phyloP scores from a whole-genome alignment of 2,329 filamentous ascomycete species.

The Xylaria sp. region DNA sequence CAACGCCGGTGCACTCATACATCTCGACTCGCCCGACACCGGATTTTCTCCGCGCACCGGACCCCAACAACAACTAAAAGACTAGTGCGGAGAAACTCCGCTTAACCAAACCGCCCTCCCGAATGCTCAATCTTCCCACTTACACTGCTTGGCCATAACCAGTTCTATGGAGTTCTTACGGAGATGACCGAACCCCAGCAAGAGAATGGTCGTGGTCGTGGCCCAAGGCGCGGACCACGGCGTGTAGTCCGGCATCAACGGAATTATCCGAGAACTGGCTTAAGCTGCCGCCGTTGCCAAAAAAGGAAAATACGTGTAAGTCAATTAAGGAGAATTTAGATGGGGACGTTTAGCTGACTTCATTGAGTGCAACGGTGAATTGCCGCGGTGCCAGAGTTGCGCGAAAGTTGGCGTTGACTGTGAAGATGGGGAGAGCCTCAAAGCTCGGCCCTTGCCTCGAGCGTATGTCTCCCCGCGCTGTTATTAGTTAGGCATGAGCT shows the following conservation, averaged over 20 bases:
- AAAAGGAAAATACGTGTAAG: conserved; percentile 61
- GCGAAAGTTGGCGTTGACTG: conserved; percentile 33
- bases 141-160: background rate
- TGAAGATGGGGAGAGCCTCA: conserved; percentile 36
- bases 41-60: conserved; percentile 30
- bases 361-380: conserved; percentile 34
- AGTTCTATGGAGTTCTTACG: background rate
- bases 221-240: conserved; percentile 17
- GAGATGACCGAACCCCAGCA: conserved; percentile 21
- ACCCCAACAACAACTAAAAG: background rate
- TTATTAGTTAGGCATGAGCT: background rate
- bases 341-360: background rate
- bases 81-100: conserved; percentile 31
- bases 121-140: background rate
- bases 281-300: conserved; percentile 53
- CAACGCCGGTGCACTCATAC: conserved; percentile 17
- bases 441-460: conserved; percentile 50
- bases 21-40: conserved; percentile 24
- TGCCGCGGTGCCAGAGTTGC: conserved; percentile 33
- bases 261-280: conserved; percentile 23
- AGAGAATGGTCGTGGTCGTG: conserved; percentile 1
- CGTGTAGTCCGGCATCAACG: conserved; percentile 22
- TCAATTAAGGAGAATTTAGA: conserved; percentile 2
- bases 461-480: conserved; percentile 48
- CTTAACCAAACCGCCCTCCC: background rate